These are phyloP conservation scores for Aspergillus viridinutans DNA, from an alignment of 2,329 filamentous ascomycete genomes.

Conservation along the genomic window DNA sequence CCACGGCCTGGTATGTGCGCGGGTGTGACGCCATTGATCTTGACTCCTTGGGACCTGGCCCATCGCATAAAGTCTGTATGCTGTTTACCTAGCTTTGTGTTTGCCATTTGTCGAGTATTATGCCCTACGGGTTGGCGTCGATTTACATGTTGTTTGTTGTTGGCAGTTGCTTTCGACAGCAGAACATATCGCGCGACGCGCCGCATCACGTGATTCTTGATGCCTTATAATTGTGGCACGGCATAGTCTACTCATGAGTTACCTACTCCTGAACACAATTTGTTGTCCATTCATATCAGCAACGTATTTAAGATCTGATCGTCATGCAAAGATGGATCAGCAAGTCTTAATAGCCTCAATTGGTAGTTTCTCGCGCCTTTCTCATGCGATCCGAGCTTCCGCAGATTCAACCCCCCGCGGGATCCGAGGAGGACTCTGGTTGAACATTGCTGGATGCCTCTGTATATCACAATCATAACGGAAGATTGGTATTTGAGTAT, in stretches of 20 bases:
- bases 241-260: neutral
- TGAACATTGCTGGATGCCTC: neutral
- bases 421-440: too few species aligned
- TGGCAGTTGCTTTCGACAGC: neutral
- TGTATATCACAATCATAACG: neutral
- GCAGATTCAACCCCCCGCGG: too few species aligned
- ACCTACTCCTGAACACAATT: neutral
- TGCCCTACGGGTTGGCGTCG: neutral
- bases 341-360: neutral
- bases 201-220: neutral
- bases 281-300: neutral
- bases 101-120: neutral
- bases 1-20: constrained; percentile 66
- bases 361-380: neutral
- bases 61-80: constrained; percentile 59
- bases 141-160: neutral
- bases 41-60: constrained; percentile 60
- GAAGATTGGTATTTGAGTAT: neutral
- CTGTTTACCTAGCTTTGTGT: constrained; percentile 8
- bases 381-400: neutral
- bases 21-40: constrained; percentile 63
- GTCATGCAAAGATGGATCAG: neutral
- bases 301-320: neutral
- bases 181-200: neutral
- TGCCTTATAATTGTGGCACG: neutral